Conservation (phyloP, 257 asterid genomes). For the Solanum bulbocastanum region DNA sequence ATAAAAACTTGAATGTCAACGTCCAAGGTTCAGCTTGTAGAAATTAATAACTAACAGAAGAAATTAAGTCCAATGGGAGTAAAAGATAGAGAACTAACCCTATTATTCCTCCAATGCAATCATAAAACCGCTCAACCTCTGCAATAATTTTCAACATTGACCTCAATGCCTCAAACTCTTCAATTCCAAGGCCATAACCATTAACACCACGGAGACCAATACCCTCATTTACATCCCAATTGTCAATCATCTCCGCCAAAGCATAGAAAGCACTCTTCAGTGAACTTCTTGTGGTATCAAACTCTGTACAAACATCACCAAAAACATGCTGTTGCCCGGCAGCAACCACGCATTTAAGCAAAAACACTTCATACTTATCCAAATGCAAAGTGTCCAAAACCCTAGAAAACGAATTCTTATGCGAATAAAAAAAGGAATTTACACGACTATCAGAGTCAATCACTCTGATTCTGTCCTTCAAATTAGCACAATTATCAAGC, state of each 20-base stretch:
- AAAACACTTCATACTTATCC: constrained; percentile 44
- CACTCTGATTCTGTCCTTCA: constrained; percentile 33
- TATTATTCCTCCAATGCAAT: constrained; percentile 90
- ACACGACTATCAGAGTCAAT: constrained; percentile 64
- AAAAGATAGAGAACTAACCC: constrained; percentile 47
- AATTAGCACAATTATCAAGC: constrained; percentile 28
- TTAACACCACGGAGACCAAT: constrained; percentile 1
- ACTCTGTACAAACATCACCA: constrained; percentile 29
- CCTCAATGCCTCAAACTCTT: constrained; percentile 42
- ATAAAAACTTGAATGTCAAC: background rate
- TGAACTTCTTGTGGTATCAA: constrained; percentile 29
- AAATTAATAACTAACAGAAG: background rate
- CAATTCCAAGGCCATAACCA: constrained; percentile 18
- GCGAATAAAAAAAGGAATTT: constrained; percentile 28
- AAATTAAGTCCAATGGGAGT: background rate
- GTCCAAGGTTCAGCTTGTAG: background rate
- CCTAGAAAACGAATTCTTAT: constrained; percentile 27
- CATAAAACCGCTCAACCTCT: constrained; percentile 80
- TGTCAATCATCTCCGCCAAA: constrained; percentile 83
- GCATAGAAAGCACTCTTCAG: constrained; percentile 62
- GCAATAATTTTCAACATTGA: constrained; percentile 67
- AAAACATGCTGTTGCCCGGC: constrained; percentile 80
- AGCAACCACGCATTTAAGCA: constrained; percentile 80
- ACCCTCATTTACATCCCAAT: constrained; percentile 42
- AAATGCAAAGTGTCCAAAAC: constrained; percentile 32